Base-by-base conservation (phyloP, 192 early-diverging fungal genomes). In the Entomortierella parvispora region DNA sequence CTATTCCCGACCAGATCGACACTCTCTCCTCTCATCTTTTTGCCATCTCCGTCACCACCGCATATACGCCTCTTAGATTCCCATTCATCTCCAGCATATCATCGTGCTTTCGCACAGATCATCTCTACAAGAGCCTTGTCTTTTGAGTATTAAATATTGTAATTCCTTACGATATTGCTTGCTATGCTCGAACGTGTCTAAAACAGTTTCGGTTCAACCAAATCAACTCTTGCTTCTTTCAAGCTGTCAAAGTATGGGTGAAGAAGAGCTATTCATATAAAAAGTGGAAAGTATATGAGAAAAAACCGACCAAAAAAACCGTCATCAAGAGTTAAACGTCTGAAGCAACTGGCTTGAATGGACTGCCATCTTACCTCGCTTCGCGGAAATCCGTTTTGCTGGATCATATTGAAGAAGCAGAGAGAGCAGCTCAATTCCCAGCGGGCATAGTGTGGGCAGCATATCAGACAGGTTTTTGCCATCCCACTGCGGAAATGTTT, bases 381-480 rank as follows among this genome's bases (percentile, higher is more conserved):
- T 94, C 10, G 94, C 94, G 14, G 94, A 95, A 67, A 96, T 95
- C 45, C 95, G 88, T 28, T 84, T 62, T 9, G 88, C 84, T 2
- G 94, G 93, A 62, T 92, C 87, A 65, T 95, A 97, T 3, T 78
- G 81, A 9, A 97, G 82, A 82, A 96, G 81, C 72, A 87, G 82
- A 80, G 79, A 63, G 17, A 97, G 80, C 58, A 95, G 79, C 33
- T 94, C 91, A 46, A 95, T 72, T 31, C 93, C 95, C 43, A 85
- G 83, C 8, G 72, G 62, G 31, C 89, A 84, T 6, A 97, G 74
- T 0, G 68, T 60, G 0, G 87, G 85, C 0, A 94, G 40, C 20
- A 85, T 45, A 7, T 56, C 60, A 6, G 61, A 40, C 20, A 95
- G 79, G 53, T 81, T 59, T 62, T 86, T 69, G 17, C 80, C 59